Evolutionary conservation across 1,139 yeast genomes (phyloP), one percentile per base, ranked within the genome.

Genomic region (Suhomyces choctaworum): DNA sequence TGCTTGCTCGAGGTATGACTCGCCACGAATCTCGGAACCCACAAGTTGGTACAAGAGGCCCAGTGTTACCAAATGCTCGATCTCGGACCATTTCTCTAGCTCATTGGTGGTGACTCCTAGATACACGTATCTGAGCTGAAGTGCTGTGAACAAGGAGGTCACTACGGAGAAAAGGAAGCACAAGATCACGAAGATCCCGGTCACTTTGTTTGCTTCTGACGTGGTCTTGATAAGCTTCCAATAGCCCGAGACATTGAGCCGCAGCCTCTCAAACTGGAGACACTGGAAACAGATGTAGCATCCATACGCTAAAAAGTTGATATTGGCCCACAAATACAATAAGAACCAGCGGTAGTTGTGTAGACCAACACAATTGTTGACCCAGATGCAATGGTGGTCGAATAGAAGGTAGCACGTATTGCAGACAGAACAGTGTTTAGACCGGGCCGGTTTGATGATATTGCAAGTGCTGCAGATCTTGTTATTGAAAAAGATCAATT

Each of bases 341-440:
- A 85, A 50, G 52, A 92, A 92, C 73, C 80, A 86, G 29, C 75
- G 65, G 58, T 79, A 85, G 52, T 92, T 92, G 33, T 76, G 70
- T 49, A 73, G 73, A 0, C 97, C 97, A 21, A 92, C 76, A 59
- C 97, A 92, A 52, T 86, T 89, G 61, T 90, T 90, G 39, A 90
- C 64, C 96, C 97, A 92, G n/a, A 88, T 61, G 54, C 98, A 92
- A 60, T 92, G 97, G 55, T 92, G 98, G 56, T 92, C 98, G 48
- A 74, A 79, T 42, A 83, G 54, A 22, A 81, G 63, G 4, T 83
- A 67, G 55, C 98, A 92, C 16, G 58, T 50, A 32, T 72, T 69
- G 57, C 97, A 92, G 9, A 73, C 67, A 3, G 82, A 70, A 55
- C 98, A 92, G 59, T 92, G 98, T 52, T 87, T 89, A 8, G 95